These are phyloP conservation scores for Boletus coccyginus DNA, from an alignment of 768 basidiomycete species.

Conservation along the genomic window DNA sequence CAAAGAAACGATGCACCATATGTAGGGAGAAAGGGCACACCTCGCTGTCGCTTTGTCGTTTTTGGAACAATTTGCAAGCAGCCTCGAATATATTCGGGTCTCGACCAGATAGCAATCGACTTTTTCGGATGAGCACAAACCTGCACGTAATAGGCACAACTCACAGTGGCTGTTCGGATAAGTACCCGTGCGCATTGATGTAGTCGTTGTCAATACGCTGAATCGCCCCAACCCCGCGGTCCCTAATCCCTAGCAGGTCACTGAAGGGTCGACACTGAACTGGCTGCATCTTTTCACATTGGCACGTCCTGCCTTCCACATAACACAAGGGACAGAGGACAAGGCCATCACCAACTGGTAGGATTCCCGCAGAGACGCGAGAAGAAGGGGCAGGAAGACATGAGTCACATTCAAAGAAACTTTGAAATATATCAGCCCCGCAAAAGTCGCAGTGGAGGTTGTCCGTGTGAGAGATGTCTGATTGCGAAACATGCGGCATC, in stretches of 20 bases:
- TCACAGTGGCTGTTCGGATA: slow-evolving; percentile 22
- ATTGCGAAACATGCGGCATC: slow-evolving; percentile 30
- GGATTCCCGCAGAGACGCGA: slow-evolving; percentile 5
- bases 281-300: slow-evolving; percentile 58
- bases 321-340: slow-evolving; percentile 71
- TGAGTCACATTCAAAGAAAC: slow-evolving; percentile 66
- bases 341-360: slow-evolving; percentile 41
- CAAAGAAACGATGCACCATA: background rate
- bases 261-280: slow-evolving; percentile 54
- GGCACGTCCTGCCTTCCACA: slow-evolving; percentile 73
- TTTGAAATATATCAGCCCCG: slow-evolving; percentile 76
- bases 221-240: slow-evolving; percentile 35
- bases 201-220: slow-evolving; percentile 11
- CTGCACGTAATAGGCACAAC: slow-evolving; percentile 6
- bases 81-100: slow-evolving; percentile 33
- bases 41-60: slow-evolving; percentile 14
- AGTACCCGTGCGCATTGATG: slow-evolving; percentile 3
- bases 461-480: slow-evolving; percentile 18
- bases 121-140: slow-evolving; percentile 12
- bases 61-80: slow-evolving; percentile 26
- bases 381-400: slow-evolving; percentile 38
- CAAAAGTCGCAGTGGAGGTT: slow-evolving; percentile 72
- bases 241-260: slow-evolving; percentile 43
- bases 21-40: slow-evolving; percentile 1
- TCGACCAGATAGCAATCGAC: slow-evolving; percentile 23